Evolutionary conservation across 768 basidiomycete species (phyloP), one percentile per base, ranked within the genome.

Genomic region (Lactarius sanguifluus): DNA sequence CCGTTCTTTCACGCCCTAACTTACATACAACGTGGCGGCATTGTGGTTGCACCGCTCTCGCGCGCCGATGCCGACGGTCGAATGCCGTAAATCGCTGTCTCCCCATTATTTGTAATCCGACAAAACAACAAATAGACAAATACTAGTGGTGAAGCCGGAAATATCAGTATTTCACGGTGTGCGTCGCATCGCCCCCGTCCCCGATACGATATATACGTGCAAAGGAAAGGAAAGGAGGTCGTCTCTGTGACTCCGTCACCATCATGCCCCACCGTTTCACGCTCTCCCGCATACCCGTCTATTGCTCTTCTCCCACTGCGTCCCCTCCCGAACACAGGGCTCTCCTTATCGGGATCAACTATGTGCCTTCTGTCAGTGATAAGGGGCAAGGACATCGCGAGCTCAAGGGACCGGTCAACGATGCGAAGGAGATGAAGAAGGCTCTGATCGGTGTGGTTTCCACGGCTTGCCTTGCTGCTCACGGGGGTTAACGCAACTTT

Each of bases 381-480:
- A 15, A n/a, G 20, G 54, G 12, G 15, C 12, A 16, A 2, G 23
- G 6, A 12, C 15, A 25, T n/a, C 57, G 23, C 32, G 23, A 6
- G 36, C 56, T 71, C 2, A 41, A 43, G 10, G 62, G 60, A 16
- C 61, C 66, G 0, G 47, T 59, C 3, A 50, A 64, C 8, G 66
- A 70, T 8, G 71, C 54, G 28, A 59, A 57, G 34, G 55, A 45
- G n/a, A 54, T 70, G 15, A 55, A 47, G 30, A n/a, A 62, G n/a
- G 20, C 45, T 2, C 23, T 71, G 16, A 57, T 61, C 10, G 61
- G 71, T 71, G 41, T 5, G 70, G 28, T 15, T 40, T 47, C 12
- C 1, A 38, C 32, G 20, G 3, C n/a, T 32, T 13, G 2, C 6
- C 25, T 20, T 23, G 13, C 9, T 1, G 5, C 12, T 18, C 12